These are phyloP conservation scores for Penicillium chermesinum DNA, from an alignment of 495 filamentous ascomycete species.

Conservation along the genomic window DNA sequence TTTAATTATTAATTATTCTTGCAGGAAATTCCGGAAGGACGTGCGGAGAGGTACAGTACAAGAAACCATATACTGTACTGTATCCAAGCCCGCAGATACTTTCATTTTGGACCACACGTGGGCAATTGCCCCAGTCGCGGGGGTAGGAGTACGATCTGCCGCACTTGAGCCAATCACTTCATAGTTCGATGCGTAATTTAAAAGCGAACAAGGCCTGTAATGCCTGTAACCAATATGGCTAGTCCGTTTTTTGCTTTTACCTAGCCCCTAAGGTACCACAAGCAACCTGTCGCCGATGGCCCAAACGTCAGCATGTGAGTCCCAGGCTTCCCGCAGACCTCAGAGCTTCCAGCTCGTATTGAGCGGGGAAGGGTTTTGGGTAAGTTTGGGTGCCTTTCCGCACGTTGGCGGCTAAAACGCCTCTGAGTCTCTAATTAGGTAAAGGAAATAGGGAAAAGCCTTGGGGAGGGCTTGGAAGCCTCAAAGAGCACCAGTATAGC, in stretches of 20 bases:
- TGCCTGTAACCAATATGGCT: background rate
- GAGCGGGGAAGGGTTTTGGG: no score
- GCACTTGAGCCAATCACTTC: constrained; percentile 9
- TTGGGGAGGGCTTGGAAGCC: background rate
- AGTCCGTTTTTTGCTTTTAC: no score
- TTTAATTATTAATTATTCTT: no score
- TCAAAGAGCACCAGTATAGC: background rate
- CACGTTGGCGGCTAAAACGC: no score
- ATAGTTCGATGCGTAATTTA: background rate
- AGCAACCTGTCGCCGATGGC: background rate
- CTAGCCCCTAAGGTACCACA: no score
- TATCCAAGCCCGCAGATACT: background rate
- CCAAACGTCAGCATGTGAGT: constrained; percentile 7
- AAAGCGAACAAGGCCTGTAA: background rate
- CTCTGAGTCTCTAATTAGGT: background rate
- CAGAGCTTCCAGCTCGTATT: background rate
- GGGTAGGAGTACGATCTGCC: constrained; percentile 9
- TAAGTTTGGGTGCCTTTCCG: background rate
- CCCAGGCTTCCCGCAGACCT: background rate
- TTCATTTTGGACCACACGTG: constrained; percentile 16
- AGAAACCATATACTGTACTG: background rate
- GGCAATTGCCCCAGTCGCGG: constrained; percentile 14
- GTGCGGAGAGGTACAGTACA: background rate
- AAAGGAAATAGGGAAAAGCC: background rate
- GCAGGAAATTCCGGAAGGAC: no score